phyloP scores from a whole-genome alignment of 495 filamentous ascomycete species.

The Aspergillus conjunctus region DNA sequence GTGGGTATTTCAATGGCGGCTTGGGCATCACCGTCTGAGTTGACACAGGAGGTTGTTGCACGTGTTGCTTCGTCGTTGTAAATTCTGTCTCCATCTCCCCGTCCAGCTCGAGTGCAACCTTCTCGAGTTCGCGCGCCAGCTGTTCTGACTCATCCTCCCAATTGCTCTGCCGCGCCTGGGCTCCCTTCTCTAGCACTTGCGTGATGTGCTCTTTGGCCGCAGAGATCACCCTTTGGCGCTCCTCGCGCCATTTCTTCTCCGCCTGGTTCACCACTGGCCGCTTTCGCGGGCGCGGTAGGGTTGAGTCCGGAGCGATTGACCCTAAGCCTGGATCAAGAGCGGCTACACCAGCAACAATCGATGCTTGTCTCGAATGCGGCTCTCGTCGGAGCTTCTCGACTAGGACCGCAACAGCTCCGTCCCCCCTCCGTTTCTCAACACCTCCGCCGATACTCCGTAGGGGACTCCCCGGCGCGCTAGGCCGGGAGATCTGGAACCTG shows the following conservation, averaged over 20 bases:
- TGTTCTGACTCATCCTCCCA: constrained; percentile 50
- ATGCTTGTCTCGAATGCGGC: constrained; percentile 45
- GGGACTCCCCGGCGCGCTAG: constrained; percentile 31
- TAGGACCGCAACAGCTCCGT: constrained; percentile 42
- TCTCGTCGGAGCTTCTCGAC: constrained; percentile 46
- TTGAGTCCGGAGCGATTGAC: constrained; percentile 2
- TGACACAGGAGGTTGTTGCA: neutral
- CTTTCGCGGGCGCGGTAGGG: constrained; percentile 34
- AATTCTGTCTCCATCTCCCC: constrained; percentile 22
- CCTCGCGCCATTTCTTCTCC: constrained; percentile 46
- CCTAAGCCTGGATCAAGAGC: constrained; percentile 20
- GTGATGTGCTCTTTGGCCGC: constrained; percentile 45
- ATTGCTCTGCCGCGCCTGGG: constrained; percentile 35
- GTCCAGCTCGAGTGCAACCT: constrained; percentile 50
- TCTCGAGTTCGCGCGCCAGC: constrained; percentile 49
- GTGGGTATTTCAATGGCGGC: constrained; percentile 43
- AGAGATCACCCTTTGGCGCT: constrained; percentile 40
- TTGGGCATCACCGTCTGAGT: constrained; percentile 25
- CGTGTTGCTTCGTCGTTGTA: constrained; percentile 20
- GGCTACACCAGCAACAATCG: constrained; percentile 41
- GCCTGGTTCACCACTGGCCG: constrained; percentile 50
- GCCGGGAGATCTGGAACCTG: constrained; percentile 47
- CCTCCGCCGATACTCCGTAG: constrained; percentile 33
- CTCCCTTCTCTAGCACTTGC: constrained; percentile 38
- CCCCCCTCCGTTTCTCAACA: constrained; percentile 43